Conservation (phyloP, 176 grass and related monocot species). For the Cenchrus purpureus region DNA sequence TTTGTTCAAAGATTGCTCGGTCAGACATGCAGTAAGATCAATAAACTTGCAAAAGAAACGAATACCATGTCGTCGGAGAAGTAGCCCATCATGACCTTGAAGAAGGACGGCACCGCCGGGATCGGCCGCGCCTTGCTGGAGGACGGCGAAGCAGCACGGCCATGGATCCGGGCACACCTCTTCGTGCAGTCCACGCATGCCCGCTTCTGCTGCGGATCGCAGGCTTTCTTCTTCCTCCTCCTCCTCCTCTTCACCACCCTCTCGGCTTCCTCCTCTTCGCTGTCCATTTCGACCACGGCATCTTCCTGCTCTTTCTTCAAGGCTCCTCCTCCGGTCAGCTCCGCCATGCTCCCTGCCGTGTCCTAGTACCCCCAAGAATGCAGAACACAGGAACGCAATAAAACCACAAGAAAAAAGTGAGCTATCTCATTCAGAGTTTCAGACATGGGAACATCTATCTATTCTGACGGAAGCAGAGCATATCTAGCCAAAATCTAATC, state of each 20-base stretch:
- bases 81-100: slow-evolving; percentile 77
- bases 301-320: slow-evolving; percentile 42
- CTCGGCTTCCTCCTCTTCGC: neutral
- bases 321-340: neutral
- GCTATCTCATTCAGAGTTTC: too few relatives aligned
- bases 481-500: too few relatives aligned
- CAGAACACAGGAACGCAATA: too few relatives aligned
- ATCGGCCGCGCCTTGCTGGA: neutral
- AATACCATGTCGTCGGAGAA: slow-evolving; percentile 64
- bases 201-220: slow-evolving; percentile 33
- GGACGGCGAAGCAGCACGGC: slow-evolving; percentile 16
- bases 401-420: too few relatives aligned
- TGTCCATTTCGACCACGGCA: neutral
- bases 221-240: slow-evolving; percentile 33
- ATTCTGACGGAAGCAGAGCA: too few relatives aligned
- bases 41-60: neutral
- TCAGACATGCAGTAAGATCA: neutral
- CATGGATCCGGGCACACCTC: slow-evolving; percentile 45
- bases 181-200: slow-evolving; percentile 56
- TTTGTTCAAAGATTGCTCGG: neutral
- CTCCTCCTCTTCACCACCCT: slow-evolving; percentile 26
- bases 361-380: too few relatives aligned
- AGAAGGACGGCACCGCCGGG: slow-evolving; percentile 52
- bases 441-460: too few relatives aligned
- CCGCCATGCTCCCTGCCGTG: neutral